Evolutionary conservation across 1,284 basidiomycete species (phyloP).

Genomic region (Tylopilus orsonianus): DNA sequence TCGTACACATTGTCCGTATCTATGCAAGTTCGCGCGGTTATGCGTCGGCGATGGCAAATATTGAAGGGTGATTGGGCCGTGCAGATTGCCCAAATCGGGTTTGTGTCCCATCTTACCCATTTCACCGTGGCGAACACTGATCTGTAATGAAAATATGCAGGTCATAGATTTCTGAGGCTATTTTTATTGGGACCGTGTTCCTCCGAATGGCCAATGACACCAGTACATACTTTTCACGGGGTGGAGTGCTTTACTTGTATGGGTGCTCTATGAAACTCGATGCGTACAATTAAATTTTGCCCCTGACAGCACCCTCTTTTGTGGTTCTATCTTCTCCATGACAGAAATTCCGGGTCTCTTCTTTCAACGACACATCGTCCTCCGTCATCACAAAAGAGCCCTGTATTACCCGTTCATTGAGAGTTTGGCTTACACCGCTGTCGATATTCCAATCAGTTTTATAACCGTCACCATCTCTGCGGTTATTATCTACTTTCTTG

Average conservation of each 20-base stretch:
- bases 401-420: slow-evolving; percentile 55
- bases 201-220: slow-evolving; percentile 59
- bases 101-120: slow-evolving; percentile 6
- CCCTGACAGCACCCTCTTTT: slow-evolving; percentile 25
- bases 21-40: slow-evolving; percentile 63
- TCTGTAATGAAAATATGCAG: slow-evolving; percentile 3
- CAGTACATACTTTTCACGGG: slow-evolving; percentile 71
- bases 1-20: slow-evolving; percentile 50
- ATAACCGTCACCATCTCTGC: slow-evolving; percentile 43
- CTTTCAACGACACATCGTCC: slow-evolving; percentile 56
- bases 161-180: slow-evolving; percentile 54
- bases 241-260: slow-evolving; percentile 73
- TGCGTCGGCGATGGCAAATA: slow-evolving; percentile 64
- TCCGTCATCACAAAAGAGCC: slow-evolving; percentile 47
- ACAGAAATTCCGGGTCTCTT: slow-evolving; percentile 44
- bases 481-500: slow-evolving; percentile 56
- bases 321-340: slow-evolving; percentile 14
- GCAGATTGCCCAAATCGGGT: slow-evolving; percentile 45
- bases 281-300: slow-evolving; percentile 20
- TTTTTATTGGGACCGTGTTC: slow-evolving; percentile 79
- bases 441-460: slow-evolving; percentile 57
- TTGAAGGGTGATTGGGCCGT: slow-evolving; percentile 55
- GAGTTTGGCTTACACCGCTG: slow-evolving; percentile 55
- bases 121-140: slow-evolving; percentile 5
- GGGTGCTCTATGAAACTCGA: slow-evolving; percentile 38